Conservation (phyloP, 106 monocot species). For the Acanthochlamys bracteata region DNA sequence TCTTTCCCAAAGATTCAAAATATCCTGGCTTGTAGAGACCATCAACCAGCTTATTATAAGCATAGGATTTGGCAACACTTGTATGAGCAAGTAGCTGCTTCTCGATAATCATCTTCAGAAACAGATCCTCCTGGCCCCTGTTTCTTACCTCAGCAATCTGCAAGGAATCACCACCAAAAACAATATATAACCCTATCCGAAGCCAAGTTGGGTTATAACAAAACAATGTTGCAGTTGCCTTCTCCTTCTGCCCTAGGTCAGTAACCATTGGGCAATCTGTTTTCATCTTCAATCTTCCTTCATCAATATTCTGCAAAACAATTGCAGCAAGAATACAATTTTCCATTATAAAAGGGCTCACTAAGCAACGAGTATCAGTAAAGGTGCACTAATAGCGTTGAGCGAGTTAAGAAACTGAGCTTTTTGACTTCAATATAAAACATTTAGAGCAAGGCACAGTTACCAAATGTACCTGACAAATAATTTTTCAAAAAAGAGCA, state of each 20-base stretch:
- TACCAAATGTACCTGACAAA: too few species aligned
- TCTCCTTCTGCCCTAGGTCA: conserved; percentile 43
- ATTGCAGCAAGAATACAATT: too few species aligned
- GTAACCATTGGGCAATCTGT: conserved; percentile 47
- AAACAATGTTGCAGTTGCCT: conserved; percentile 36
- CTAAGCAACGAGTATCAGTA: too few species aligned
- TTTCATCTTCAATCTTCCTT: conserved; percentile 64
- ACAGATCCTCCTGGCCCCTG: conserved; percentile 17
- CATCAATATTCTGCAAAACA: conserved; percentile 70
- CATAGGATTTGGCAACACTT: conserved; percentile 27
- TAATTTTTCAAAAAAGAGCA: too few species aligned
- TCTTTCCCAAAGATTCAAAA: conserved; percentile 45
- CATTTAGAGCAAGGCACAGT: too few species aligned
- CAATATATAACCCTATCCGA: conserved; percentile 47
- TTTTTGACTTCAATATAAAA: too few species aligned
- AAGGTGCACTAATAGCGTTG: too few species aligned
- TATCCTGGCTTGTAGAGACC: conserved; percentile 43
- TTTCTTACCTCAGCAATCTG: conserved; percentile 20
- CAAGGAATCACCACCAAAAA: conserved; percentile 57
- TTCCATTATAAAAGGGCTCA: too few species aligned
- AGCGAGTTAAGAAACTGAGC: too few species aligned
- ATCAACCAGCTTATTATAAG: conserved; percentile 49
- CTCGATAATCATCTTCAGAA: conserved; percentile 45
- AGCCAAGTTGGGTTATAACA: conserved; percentile 52
- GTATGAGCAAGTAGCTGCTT: conserved; percentile 39